Conservation (phyloP, 371 early-diverging fungal species). For the Coemansia sp. region DNA sequence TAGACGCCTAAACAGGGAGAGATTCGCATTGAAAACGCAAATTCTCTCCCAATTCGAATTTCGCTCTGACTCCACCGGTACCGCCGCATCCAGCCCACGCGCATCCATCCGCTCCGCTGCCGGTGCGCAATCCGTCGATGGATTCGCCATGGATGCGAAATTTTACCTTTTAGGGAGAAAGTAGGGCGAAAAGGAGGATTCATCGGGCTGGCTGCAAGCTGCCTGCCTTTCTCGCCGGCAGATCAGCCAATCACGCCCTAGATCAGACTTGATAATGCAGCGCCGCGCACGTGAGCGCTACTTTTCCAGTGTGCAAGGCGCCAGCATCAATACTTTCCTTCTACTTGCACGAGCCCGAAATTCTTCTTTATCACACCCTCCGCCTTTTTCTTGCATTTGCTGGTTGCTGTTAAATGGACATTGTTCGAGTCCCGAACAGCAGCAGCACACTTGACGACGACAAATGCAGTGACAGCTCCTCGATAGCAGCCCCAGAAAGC, state of each 20-base stretch:
- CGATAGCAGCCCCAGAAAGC: neutral
- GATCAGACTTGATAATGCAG: neutral
- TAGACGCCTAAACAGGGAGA: no score
- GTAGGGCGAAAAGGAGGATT: neutral
- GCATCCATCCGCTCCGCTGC: neutral
- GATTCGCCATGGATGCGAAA: neutral
- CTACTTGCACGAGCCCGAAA: neutral
- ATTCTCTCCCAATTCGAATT: neutral
- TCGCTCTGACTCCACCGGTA: neutral
- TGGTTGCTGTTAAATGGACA: neutral
- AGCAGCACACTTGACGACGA: neutral
- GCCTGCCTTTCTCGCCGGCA: neutral
- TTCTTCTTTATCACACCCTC: neutral
- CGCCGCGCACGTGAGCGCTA: neutral
- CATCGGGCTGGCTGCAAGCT: neutral
- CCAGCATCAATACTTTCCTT: neutral
- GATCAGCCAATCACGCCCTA: constrained; percentile 3
- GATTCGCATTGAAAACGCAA: neutral
- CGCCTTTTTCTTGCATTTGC: neutral
- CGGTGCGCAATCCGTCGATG: neutral
- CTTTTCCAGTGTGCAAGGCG: neutral
- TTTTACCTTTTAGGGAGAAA: neutral
- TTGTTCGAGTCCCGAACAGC: neutral
- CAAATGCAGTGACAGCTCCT: neutral
- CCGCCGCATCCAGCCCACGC: neutral